Evolutionary conservation across 176 grass and related monocot species (phyloP).

Genomic region (Thinopyrum elongatum): DNA sequence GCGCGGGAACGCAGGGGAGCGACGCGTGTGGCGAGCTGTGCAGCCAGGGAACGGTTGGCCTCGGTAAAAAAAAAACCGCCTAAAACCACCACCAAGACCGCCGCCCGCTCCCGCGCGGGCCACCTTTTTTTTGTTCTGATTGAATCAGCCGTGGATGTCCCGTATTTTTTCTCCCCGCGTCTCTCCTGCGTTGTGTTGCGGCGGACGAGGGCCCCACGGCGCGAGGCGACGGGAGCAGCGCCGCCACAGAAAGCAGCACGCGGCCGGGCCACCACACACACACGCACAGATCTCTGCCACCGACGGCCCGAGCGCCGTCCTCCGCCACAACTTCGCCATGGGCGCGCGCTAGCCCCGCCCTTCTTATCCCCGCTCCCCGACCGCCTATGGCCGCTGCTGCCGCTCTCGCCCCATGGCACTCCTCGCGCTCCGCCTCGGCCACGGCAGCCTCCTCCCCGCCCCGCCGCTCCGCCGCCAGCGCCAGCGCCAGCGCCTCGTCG

Average conservation of each 20-base stretch:
- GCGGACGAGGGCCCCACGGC: background rate
- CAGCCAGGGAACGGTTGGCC: too few species aligned
- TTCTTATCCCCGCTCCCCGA: slow-evolving; percentile 36
- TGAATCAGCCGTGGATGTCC: too few species aligned
- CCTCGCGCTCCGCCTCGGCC: slow-evolving; percentile 43
- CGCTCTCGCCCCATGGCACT: slow-evolving; percentile 55
- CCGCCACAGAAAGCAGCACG: slow-evolving; percentile 35
- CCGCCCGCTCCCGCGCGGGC: too few species aligned
- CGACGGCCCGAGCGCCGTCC: slow-evolving; percentile 19
- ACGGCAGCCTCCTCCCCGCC: slow-evolving; percentile 13
- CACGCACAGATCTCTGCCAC: background rate
- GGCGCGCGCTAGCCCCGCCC: slow-evolving; percentile 49
- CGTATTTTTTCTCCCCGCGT: too few species aligned
- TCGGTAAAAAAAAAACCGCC: too few species aligned
- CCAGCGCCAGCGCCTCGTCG: background rate
- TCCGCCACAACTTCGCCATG: slow-evolving; percentile 68
- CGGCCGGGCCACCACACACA: background rate
- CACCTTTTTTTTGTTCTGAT: too few species aligned
- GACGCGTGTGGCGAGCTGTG: background rate
- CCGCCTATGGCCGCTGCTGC: slow-evolving; percentile 55
- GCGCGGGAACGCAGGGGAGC: slow-evolving; percentile 26
- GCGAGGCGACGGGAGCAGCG: background rate
- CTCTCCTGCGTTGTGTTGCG: background rate
- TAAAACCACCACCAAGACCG: too few species aligned
- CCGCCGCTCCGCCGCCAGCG: background rate